phyloP scores from a whole-genome alignment of 75 land plant genomes.

The Pinus tabuliformis region DNA sequence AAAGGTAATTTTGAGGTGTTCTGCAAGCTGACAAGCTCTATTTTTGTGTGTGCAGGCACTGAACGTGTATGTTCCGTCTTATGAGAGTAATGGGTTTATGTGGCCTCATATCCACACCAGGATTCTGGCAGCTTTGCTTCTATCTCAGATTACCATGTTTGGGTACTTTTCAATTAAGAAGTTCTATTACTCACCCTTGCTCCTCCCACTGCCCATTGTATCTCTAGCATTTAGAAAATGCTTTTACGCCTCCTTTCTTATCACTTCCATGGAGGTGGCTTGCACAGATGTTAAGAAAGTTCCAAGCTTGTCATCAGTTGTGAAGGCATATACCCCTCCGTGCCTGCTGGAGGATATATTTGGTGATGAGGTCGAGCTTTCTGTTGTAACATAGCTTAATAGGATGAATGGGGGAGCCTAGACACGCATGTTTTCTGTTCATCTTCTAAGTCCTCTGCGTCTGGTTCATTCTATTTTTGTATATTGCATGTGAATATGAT shows the following conservation, averaged over 20 bases:
- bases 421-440: neutral
- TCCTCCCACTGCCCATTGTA: constrained; percentile 53
- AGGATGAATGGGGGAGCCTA: no score
- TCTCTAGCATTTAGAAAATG: constrained; percentile 40
- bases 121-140: constrained; percentile 58
- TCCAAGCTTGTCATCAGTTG: constrained; percentile 45
- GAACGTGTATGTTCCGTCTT: constrained; percentile 78
- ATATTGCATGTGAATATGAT: no score
- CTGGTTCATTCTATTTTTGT: no score
- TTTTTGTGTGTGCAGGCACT: constrained; percentile 9
- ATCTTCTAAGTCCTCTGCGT: neutral
- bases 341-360: no score
- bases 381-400: no score
- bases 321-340: constrained; percentile 60
- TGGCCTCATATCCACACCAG: constrained; percentile 90
- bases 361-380: no score
- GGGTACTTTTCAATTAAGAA: constrained; percentile 79
- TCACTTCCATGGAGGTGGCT: constrained; percentile 67
- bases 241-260: constrained; percentile 45
- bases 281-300: constrained; percentile 38
- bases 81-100: constrained; percentile 86
- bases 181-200: constrained; percentile 44
- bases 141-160: constrained; percentile 84
- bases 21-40: no score
- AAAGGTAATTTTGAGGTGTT: neutral